Base-by-base conservation (phyloP, 257 asterid species). In the Solanum rostratum region DNA sequence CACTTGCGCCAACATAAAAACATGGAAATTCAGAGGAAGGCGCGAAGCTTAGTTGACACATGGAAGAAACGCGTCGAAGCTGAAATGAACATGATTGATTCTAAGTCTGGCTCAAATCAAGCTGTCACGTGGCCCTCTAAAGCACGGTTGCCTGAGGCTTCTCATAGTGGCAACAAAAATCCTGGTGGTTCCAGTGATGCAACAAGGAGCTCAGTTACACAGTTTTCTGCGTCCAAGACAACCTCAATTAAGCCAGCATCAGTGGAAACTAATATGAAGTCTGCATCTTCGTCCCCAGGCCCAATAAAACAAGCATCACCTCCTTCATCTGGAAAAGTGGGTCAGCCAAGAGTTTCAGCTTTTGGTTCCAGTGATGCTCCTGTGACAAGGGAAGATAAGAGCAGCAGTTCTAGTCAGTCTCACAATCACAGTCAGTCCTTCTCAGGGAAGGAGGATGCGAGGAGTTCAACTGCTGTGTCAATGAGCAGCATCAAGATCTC, bases 61-160 rank as follows among this genome's bases (percentile, higher is more conserved):
- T 92, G 95, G 95, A 92, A 92, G 89, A 92, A 92, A 86, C 91
- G 92, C 6, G 95, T 92, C 12, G 93, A 91, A 84, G 92, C 92
- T 62, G 95, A 92, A 90, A 91, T 91, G 94, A 91, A 84, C 37
- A 74, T 87, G 49, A 85, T 85, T 27, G 95, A 92, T 62, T 89
- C 91, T 27, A 88, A 91, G 66, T 84, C 92, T 59, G 88, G 86
- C 33, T 84, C 94, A 65, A 86, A 85, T 39, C 93, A 87, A 53
- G 82, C 84, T 59, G 86, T 68, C 68, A 74, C 80, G 1, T 88
- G 93, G 90, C 68, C 90, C 73, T 89, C 93, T n/a, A 88, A 89
- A 81, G 83, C 90, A 18, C 88, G 90, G 43, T 57, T 87, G 74
- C 86, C 85, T 3, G 91, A 89, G 80, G 73, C 84, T 54, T 88